Evolutionary conservation across 1,139 yeast species (phyloP), one percentile per base, ranked within the genome.

Genomic region (Diutina pseudorugosa): DNA sequence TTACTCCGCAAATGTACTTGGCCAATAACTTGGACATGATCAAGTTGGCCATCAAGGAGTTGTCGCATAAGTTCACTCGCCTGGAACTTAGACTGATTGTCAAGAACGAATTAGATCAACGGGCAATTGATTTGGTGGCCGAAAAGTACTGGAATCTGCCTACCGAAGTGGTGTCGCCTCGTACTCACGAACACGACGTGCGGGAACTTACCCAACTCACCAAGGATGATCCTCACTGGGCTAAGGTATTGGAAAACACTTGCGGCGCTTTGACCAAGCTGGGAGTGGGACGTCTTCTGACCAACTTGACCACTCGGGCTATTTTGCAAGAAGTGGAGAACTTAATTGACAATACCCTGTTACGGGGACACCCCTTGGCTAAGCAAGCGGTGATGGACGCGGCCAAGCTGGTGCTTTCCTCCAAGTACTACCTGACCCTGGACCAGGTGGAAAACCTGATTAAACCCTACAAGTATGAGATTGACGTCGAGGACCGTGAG

Each of bases 391-490:
- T 94, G 23, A 79, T 78, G 53, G 95, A 90, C 50, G 95, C 97
- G 0, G 95, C 96, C 0, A 77, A 80, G 45, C 73, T 83, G 21
- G 96, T 94, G 1, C 71, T 94, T 56, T 81, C 83, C 56, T 72
- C 86, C 42, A 81, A 93, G 57, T 93, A 80, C 64, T 89, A 85
- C 59, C 85, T 96, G 1, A 93, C 98, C 0, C 95, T 98, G 0
- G 98, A 94, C 65, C 98, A 94, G 65, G 98, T 94, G 16, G 99
- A 94, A 63, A 94, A 93, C 66, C 91, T 98, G 70, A 91, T 94
- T 62, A 94, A 94, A 66, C 98, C 98, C 1, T 93, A 85, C 70
- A 94, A 94, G 68, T 93, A 93, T 66, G 98, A 94, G 64, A 91
- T 94, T 56, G 98, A 94, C 64, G 80, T 93, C 50, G 98, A 93